These are phyloP conservation scores for Didymella exigua DNA, from an alignment of 2,329 filamentous ascomycete genomes.

Conservation along the genomic window DNA sequence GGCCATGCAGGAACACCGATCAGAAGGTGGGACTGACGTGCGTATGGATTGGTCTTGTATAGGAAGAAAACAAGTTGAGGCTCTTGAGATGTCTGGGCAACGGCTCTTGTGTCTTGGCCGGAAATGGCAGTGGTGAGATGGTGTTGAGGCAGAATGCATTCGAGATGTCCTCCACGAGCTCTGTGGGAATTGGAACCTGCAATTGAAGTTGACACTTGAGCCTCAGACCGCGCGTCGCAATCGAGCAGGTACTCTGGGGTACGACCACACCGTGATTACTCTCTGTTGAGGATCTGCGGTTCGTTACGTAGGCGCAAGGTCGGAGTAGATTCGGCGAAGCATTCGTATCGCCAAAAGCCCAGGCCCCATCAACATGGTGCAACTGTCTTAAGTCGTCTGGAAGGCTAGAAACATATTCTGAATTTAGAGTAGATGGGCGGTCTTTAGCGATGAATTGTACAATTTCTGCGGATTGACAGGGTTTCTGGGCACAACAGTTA, in stretches of 20 bases:
- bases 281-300: not conserved
- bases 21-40: slow-evolving; percentile 5
- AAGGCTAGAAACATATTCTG: not conserved
- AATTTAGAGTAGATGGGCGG: not conserved
- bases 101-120: slow-evolving; percentile 1
- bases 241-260: not conserved
- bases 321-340: slow-evolving; percentile 17
- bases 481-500: not conserved
- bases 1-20: slow-evolving; percentile 12
- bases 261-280: not conserved
- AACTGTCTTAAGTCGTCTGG: not conserved
- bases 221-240: too few relatives aligned
- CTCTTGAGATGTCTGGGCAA: slow-evolving; percentile 6
- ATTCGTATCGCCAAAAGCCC: not conserved
- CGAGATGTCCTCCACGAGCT: not conserved
- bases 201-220: not conserved
- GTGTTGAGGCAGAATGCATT: not conserved
- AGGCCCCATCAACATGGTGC: not conserved
- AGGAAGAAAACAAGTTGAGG: slow-evolving; percentile 8
- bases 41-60: not conserved
- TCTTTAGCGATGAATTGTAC: not conserved
- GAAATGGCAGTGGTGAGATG: not conserved
- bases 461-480: not conserved
- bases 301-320: not conserved
- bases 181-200: not conserved